Evolutionary conservation across 2,329 filamentous ascomycete species (phyloP).

Genomic region (Fusarium udum): DNA sequence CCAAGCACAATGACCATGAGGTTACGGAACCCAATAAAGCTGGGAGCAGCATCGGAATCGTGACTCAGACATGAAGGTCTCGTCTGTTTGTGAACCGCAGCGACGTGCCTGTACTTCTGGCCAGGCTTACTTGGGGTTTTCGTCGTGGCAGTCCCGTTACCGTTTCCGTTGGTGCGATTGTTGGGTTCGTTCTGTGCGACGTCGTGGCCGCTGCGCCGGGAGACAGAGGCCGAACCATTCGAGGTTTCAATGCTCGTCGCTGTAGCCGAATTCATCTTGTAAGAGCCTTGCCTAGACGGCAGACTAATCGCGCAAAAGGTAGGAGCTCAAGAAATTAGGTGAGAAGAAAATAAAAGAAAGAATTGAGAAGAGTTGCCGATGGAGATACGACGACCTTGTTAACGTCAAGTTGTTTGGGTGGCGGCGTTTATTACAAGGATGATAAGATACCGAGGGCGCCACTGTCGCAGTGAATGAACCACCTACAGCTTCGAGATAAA

Average conservation of each 20-base stretch:
- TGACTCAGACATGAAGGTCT: slow-evolving; percentile 86
- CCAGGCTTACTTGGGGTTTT: slow-evolving; percentile 34
- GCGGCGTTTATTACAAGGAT: slow-evolving; percentile 30
- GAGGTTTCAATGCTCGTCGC: slow-evolving; percentile 48
- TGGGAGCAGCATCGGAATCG: slow-evolving; percentile 78
- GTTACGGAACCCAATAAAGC: slow-evolving; percentile 93
- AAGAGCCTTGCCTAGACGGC: slow-evolving; percentile 24
- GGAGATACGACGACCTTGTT: slow-evolving; percentile 16
- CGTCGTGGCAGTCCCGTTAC: slow-evolving; percentile 36
- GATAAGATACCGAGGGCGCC: slow-evolving; percentile 27
- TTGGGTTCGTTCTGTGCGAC: slow-evolving; percentile 42
- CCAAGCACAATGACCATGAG: slow-evolving; percentile 93
- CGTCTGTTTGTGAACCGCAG: slow-evolving; percentile 79
- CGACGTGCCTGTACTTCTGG: slow-evolving; percentile 88
- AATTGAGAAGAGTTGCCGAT: slow-evolving; percentile 4
- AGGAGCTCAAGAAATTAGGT: neutral
- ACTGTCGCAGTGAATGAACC: slow-evolving; percentile 30
- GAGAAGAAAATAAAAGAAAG: neutral
- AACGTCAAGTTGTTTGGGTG: slow-evolving; percentile 31
- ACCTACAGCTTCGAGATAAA: slow-evolving; percentile 26
- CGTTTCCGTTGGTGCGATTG: slow-evolving; percentile 36
- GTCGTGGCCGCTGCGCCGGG: slow-evolving; percentile 41
- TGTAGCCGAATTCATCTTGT: slow-evolving; percentile 55
- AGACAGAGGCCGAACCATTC: slow-evolving; percentile 40
- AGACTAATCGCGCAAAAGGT: slow-evolving; percentile 13